Evolutionary conservation across 2,329 filamentous ascomycete species (phyloP), one percentile per base, ranked within the genome.

Genomic region (Calonectria ilicicola): DNA sequence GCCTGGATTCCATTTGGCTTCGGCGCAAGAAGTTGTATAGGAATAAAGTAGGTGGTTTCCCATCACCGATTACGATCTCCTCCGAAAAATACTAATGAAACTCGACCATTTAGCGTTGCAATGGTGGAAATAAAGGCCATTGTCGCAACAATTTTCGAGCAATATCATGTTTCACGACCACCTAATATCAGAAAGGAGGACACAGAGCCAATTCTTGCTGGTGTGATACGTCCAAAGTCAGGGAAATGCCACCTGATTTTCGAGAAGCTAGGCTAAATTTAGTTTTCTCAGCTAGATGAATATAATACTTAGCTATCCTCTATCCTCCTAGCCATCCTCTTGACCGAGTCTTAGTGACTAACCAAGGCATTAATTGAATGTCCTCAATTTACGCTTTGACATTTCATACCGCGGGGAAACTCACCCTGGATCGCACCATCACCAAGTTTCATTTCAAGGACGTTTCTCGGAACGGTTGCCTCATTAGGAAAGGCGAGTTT

Each of bases 1-100:
- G 53, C 53, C n/a, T 58, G 53, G 53, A 58, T 58, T 58, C 53
- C 53, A n/a, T 58, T 58, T 58, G 53, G 53, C n/a, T 58, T 58
- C 5, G 53, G 53, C 19, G 53, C 53, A 5, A 58, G 53, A 15
- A 58, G 53, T 8, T 58, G 53, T 21, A 58, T 58, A 15, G 53
- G 53, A 10, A 15, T 58, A 58, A 26, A 58, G 53, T 58, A 10
- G 17, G 53, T 56, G 15, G 2, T 26, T 26, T 40, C 2, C 15
- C n/a, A 10, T n/a, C n/a, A 9, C 8, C 42, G 17, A 10, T 23
- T 3, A 1, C 23, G n/a, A n/a, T 2, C 2, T 26, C 26, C 10
- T 8, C 6, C 14, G 26, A 2, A 40, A 9, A 4, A 10, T 32
- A 12, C n/a, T 58, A 21, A 58, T 17, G 23, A 58, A 9, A 8